These are phyloP conservation scores for Penicillium digitatum DNA, from an alignment of 2,329 filamentous ascomycete genomes.

Conservation along the genomic window DNA sequence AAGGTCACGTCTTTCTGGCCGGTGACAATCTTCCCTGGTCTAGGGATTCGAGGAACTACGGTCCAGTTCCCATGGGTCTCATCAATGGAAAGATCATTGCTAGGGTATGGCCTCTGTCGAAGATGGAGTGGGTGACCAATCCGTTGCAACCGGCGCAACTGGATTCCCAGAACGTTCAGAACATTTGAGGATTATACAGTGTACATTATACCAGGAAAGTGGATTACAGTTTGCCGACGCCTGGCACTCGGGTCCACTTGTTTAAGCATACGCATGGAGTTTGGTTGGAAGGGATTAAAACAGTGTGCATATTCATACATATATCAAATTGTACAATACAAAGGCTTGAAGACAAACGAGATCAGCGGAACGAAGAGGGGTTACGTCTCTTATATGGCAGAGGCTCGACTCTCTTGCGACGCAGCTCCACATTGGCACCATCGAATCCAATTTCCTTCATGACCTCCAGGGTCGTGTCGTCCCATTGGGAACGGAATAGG, in stretches of 20 bases:
- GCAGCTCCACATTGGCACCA: slow-evolving; percentile 79
- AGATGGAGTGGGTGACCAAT: slow-evolving; percentile 38
- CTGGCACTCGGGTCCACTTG: neutral
- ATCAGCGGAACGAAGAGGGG: slow-evolving; percentile 44
- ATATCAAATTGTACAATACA: slow-evolving; percentile 43
- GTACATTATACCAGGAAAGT: neutral
- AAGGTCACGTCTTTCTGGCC: slow-evolving; percentile 85
- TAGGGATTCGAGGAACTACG: slow-evolving; percentile 80
- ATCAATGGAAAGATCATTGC: slow-evolving; percentile 78
- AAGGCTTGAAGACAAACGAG: slow-evolving; percentile 17
- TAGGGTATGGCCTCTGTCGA: slow-evolving; percentile 36
- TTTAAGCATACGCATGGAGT: slow-evolving; percentile 28
- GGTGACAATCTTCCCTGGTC: slow-evolving; percentile 85
- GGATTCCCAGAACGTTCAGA: slow-evolving; percentile 9
- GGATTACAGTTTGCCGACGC: neutral
- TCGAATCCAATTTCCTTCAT: slow-evolving; percentile 75
- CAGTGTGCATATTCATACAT: slow-evolving; percentile 42
- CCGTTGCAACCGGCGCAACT: slow-evolving; percentile 34
- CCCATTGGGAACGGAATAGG: slow-evolving; percentile 86
- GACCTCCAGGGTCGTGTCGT: slow-evolving; percentile 78
- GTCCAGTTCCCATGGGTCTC: slow-evolving; percentile 78
- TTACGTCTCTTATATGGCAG: slow-evolving; percentile 61
- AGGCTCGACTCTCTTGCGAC: slow-evolving; percentile 69
- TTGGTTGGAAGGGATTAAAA: slow-evolving; percentile 18
- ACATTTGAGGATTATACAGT: neutral